Percentiles rank a stretch among this genome's conserved stretches.
These are phyloP conservation scores for Amanita molliuscula DNA, from an alignment of 768 basidiomycete species.

Conservation along the genomic window DNA sequence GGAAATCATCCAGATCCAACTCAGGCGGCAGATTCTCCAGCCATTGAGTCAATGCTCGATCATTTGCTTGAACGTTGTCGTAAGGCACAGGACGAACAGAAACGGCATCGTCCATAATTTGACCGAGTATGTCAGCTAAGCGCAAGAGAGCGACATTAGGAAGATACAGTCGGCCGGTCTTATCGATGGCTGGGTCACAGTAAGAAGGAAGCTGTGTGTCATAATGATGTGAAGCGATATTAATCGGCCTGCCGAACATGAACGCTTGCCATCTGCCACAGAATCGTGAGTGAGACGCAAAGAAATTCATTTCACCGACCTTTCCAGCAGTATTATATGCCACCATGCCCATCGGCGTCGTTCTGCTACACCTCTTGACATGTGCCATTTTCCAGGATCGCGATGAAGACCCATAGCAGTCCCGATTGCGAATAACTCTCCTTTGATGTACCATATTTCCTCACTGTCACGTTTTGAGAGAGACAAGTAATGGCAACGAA, in stretches of 20 bases:
- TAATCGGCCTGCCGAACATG: conserved; percentile 72
- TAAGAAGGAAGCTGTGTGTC: conserved; percentile 70
- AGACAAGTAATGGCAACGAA: conserved; percentile 62
- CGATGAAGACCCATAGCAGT: conserved; percentile 82
- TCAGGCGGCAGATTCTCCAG: conserved; percentile 67
- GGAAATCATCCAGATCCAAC: conserved; percentile 68
- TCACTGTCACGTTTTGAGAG: conserved; percentile 69
- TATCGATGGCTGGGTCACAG: conserved; percentile 53
- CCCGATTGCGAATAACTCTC: conserved; percentile 63
- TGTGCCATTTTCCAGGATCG: conserved; percentile 72
- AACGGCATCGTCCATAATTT: conserved; percentile 79
- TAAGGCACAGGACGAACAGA: conserved; percentile 75
- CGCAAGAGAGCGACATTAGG: conserved; percentile 69
- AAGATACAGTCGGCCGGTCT: conserved; percentile 55
- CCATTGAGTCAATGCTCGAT: conserved; percentile 64
- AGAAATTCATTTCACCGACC: conserved; percentile 27
- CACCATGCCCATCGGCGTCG: conserved; percentile 86
- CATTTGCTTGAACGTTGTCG: conserved; percentile 61
- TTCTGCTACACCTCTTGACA: conserved; percentile 61
- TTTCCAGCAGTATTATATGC: conserved; percentile 75
- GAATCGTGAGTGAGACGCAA: conserved; percentile 5
- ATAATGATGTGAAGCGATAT: conserved; percentile 73
- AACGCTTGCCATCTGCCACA: conserved; percentile 73
- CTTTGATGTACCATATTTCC: conserved; percentile 69
- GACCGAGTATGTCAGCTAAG: conserved; percentile 69